A percentile compares a stretch with the other conserved stretches of the same genome.
These are phyloP conservation scores for Deinandra increscens DNA, from an alignment of 129 eudicot species.

Conservation along the genomic window DNA sequence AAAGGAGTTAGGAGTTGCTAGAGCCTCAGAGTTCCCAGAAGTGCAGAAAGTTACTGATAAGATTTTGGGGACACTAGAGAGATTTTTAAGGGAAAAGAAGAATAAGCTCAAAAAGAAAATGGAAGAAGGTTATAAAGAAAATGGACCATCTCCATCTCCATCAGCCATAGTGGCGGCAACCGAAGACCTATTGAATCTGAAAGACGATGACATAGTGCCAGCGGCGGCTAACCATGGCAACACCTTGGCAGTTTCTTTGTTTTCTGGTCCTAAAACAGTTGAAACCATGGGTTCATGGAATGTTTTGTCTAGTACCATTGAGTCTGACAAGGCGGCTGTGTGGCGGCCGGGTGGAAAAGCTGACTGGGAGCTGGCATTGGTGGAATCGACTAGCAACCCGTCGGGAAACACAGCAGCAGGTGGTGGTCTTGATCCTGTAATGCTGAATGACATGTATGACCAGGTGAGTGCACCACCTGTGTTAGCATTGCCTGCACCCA, in stretches of 20 bases:
- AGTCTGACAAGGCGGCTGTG: conserved; percentile 43
- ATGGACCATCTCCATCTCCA: conserved; percentile 25
- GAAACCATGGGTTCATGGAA: conserved; percentile 48
- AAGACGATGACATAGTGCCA: conserved; percentile 42
- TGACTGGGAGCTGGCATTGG: conserved; percentile 65
- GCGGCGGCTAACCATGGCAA: conserved; percentile 54
- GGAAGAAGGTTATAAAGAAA: conserved; percentile 27
- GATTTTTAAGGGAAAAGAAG: conserved; percentile 49
- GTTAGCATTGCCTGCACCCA: conserved; percentile 65
- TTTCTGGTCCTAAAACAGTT: conserved; percentile 43
- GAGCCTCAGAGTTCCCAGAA: conserved; percentile 57
- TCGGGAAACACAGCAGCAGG: conserved; percentile 54
- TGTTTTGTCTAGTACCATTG: conserved; percentile 42
- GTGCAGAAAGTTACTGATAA: conserved; percentile 52
- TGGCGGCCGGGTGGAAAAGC: conserved; percentile 49
- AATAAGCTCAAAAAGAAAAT: conserved; percentile 34
- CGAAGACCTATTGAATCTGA: conserved; percentile 50
- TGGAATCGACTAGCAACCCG: conserved; percentile 52
- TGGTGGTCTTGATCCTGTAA: conserved; percentile 62
- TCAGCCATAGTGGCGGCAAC: conserved; percentile 20
- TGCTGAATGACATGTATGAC: conserved; percentile 63
- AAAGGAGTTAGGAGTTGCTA: conserved; percentile 50
- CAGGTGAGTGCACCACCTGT: conserved; percentile 41
- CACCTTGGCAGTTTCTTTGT: conserved; percentile 54
- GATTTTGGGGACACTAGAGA: conserved; percentile 55